Evolutionary conservation across 768 basidiomycete genomes (phyloP).

Genomic region (Panaeolus papilionaceus): DNA sequence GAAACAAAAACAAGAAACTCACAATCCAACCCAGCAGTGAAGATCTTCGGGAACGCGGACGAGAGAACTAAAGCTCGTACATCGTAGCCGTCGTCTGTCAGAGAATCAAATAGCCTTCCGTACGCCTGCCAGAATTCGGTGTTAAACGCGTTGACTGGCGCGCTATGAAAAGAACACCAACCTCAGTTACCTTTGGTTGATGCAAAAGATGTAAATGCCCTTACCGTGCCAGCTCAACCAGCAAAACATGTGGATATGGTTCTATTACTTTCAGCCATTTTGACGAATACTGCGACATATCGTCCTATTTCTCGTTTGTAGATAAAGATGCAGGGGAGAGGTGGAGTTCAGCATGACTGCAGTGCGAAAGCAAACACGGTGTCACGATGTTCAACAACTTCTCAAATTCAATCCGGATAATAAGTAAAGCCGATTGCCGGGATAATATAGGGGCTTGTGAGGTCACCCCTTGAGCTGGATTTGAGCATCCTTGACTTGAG

Average conservation of each 20-base stretch:
- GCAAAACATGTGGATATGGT: slow-evolving; percentile 49
- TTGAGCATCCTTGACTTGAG: no score
- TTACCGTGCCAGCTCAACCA: slow-evolving; percentile 52
- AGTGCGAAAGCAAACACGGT: no score
- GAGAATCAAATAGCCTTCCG: slow-evolving; percentile 60
- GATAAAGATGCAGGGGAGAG: no score
- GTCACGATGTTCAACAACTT: no score
- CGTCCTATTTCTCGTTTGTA: not conserved
- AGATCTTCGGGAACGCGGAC: slow-evolving; percentile 72
- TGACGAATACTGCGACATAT: slow-evolving; percentile 40
- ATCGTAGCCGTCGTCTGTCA: slow-evolving; percentile 54
- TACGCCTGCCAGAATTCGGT: slow-evolving; percentile 77
- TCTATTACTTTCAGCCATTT: slow-evolving; percentile 57
- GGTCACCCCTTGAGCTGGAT: no score
- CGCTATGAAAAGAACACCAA: slow-evolving; percentile 38
- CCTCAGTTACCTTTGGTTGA: not conserved
- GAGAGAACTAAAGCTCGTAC: slow-evolving; percentile 78
- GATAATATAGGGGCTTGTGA: no score
- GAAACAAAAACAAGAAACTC: slow-evolving; percentile 22
- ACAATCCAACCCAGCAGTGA: slow-evolving; percentile 89
- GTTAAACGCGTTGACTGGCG: slow-evolving; percentile 73
- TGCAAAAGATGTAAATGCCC: slow-evolving; percentile 18
- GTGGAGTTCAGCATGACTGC: no score
- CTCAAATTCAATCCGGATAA: no score
- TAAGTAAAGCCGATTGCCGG: no score